Conservation (phyloP, 2,329 filamentous ascomycete species). For the Beauveria sp. region DNA sequence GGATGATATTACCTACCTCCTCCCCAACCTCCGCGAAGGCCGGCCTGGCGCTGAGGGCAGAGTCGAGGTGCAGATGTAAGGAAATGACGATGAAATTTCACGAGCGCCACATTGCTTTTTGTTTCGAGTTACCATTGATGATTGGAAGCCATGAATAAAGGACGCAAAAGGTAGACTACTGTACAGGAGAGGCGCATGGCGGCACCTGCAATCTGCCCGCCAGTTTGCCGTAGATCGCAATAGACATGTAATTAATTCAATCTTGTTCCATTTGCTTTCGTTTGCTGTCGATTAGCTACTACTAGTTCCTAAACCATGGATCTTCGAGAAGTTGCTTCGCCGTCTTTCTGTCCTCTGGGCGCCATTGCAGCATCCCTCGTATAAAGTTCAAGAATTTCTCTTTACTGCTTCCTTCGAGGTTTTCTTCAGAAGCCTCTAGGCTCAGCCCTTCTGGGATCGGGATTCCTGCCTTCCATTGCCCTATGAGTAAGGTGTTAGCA, state of each 20-base stretch:
- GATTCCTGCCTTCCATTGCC: background rate
- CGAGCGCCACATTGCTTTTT: conserved; percentile 21
- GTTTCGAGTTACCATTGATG: conserved; percentile 8
- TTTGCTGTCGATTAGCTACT: background rate
- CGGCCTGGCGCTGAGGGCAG: conserved; percentile 71
- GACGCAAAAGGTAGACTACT: conserved; percentile 8
- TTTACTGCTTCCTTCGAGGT: conserved; percentile 10
- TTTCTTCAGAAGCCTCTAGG: background rate
- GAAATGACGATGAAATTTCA: conserved; percentile 17
- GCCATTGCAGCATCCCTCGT: conserved; percentile 21
- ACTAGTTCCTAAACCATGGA: background rate
- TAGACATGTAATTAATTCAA: conserved; percentile 12
- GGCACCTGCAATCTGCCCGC: background rate
- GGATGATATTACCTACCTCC: conserved; percentile 95
- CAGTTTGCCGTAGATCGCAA: conserved; percentile 2
- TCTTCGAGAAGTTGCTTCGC: conserved; percentile 11
- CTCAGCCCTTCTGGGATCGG: background rate
- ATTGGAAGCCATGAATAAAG: conserved; percentile 5
- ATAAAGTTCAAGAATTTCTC: conserved; percentile 16
- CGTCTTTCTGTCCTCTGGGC: conserved; percentile 20
- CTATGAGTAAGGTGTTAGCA: background rate
- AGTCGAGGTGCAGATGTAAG: conserved; percentile 78
- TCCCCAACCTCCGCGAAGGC: conserved; percentile 68
- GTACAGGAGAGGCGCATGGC: background rate
- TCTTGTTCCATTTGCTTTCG: background rate